phyloP scores from a whole-genome alignment of 2,329 filamentous ascomycete species.

The Seiridium cupressi region DNA sequence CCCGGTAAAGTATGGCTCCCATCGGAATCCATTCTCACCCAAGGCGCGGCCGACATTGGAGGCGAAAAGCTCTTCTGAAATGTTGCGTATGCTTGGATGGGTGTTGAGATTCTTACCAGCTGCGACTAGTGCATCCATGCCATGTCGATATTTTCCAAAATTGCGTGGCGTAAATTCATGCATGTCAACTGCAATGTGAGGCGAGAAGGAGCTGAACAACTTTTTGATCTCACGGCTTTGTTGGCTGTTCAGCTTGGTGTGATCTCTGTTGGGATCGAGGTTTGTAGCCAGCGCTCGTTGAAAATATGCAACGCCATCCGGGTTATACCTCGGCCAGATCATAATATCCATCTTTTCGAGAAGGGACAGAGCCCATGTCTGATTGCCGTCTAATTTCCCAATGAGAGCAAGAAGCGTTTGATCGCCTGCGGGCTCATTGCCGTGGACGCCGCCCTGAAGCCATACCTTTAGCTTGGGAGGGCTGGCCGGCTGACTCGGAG shows the following conservation, averaged over 20 bases:
- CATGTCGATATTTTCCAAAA: slow-evolving; percentile 25
- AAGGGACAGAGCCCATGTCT: slow-evolving; percentile 17
- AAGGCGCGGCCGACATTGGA: slow-evolving; percentile 22
- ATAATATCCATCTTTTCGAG: slow-evolving; percentile 21
- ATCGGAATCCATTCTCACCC: slow-evolving; percentile 25
- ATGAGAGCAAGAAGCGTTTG: slow-evolving; percentile 23
- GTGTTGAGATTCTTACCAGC: slow-evolving; percentile 28
- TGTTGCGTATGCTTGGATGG: slow-evolving; percentile 24
- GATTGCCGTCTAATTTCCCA: slow-evolving; percentile 22
- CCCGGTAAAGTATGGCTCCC: slow-evolving; percentile 30
- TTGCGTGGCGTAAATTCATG: slow-evolving; percentile 29
- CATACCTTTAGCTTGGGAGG: slow-evolving; percentile 23
- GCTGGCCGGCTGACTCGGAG: background rate
- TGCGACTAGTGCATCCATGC: slow-evolving; percentile 26
- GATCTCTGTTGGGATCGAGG: slow-evolving; percentile 25
- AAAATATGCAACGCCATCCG: slow-evolving; percentile 25
- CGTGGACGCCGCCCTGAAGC: slow-evolving; percentile 24
- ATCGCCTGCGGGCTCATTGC: slow-evolving; percentile 25
- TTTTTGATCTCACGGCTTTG: slow-evolving; percentile 28
- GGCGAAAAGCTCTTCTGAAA: slow-evolving; percentile 24
- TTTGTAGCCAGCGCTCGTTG: slow-evolving; percentile 24
- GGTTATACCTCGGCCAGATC: slow-evolving; percentile 23
- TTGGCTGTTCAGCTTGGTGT: slow-evolving; percentile 26
- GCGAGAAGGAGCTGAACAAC: slow-evolving; percentile 24
- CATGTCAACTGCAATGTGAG: slow-evolving; percentile 30